phyloP scores from a whole-genome alignment of 2,329 filamentous ascomycete species.

The Alternaria sp. region DNA sequence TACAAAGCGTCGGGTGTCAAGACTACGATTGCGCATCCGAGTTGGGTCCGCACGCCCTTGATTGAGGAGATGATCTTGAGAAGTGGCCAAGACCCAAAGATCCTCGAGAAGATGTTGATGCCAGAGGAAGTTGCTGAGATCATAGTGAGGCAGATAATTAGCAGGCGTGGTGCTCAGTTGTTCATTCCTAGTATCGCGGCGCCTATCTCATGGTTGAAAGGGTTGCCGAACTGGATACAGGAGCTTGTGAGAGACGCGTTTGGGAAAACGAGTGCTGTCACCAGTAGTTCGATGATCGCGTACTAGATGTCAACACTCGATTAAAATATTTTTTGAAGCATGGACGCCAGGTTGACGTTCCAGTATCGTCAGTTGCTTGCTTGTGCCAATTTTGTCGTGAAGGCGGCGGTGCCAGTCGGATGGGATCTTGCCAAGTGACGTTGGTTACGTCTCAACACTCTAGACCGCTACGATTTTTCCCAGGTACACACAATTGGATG shows the following conservation, averaged over 20 bases:
- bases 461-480: not conserved
- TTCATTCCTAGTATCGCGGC: constrained; percentile 21
- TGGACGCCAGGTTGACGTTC: not conserved
- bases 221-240: constrained; percentile 1
- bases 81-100: constrained; percentile 29
- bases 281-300: not conserved
- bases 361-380: not conserved
- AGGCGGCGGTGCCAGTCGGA: not conserved
- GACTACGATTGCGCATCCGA: constrained; percentile 40
- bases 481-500: not conserved
- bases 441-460: not conserved
- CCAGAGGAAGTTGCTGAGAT: constrained; percentile 44
- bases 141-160: constrained; percentile 48
- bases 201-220: constrained; percentile 5
- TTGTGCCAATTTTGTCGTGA: not conserved
- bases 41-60: constrained; percentile 45
- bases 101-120: constrained; percentile 33
- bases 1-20: constrained; percentile 34
- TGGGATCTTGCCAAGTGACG: not conserved
- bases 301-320: not conserved
- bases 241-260: constrained; percentile 5
- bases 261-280: constrained; percentile 8
- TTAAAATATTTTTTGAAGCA: not conserved
- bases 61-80: constrained; percentile 29
- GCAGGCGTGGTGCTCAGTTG: constrained; percentile 43